Evolutionary conservation across 139 green algal genomes (phyloP), one percentile per base, ranked within the genome.

Genomic region (Dunaliella primolecta): DNA sequence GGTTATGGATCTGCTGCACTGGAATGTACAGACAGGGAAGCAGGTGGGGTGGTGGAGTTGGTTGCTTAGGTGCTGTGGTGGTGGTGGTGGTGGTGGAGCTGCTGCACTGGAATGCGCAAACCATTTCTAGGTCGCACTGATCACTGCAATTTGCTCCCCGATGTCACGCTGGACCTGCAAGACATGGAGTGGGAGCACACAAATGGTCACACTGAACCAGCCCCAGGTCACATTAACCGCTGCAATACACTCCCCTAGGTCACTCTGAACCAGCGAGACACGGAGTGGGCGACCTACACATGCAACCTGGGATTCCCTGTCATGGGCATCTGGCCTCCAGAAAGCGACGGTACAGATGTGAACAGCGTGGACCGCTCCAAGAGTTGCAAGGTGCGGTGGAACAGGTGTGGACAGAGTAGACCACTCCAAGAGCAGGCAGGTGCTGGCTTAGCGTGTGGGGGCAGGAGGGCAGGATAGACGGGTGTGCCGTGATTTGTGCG

Each of bases 251-350:
- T n/a, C n/a, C n/a, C n/a, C n/a, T n/a, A 94, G 89, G 87, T 94
- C 74, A 84, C 86, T 7, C 33, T 87, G 55, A 90, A 87, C 74
- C 90, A 93, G 82, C 85, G 91, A 24, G 90, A 96, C 88, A 77
- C 87, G 15, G 46, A 87, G 25, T 95, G 89, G 86, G 38, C 81
- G 57, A 93, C 91, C 21, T 95, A 89, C 86, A 96, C 92, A 23
- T 83, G 82, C 79, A 36, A 89, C 2, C 88, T 95, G 32, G 93
- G 92, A 55, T 96, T 95, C 84, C 90, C 90, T 36, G 92, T 93
- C 33, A 94, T 95, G 91, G 92, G 92, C 80, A 93, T 95, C 78
- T 95, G 89, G 89, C 84, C 72, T 2, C 86, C 88, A 33, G 81
- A 71, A 29, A 75, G 77, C 24, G 88, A 92, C 80, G 89, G 91